Evolutionary conservation across 345 rosid genomes (phyloP), one percentile per base, ranked within the genome.

Genomic region (Aquilaria yunnanensis): DNA sequence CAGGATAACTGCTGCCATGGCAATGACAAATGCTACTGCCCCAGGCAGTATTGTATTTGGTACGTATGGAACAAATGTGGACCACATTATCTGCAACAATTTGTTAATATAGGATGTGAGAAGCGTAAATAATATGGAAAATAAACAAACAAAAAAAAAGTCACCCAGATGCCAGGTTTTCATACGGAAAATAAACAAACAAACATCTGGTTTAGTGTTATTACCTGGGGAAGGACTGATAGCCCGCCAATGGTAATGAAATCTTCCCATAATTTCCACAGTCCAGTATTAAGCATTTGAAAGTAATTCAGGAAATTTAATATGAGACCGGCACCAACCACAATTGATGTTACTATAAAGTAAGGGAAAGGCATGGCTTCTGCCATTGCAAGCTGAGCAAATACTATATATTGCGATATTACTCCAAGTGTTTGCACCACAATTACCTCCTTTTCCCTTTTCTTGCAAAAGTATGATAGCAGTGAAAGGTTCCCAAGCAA

Each of bases 241-340:
- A 89, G 70, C 34, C 97, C 98, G 62, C 87, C 88, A 32, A 89
- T 63, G 51, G 98, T 87, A 33, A 71, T 83, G 75, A 92, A 80
- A 71, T 92, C 98, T 67, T 89, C 93, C 98, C 98, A 92, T 9
- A 85, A 67, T 57, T 55, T 70, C 96, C 98, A 92, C 14, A 92
- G n/a, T 31, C 64, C 57, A 10, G 72, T 30, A 63, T 66, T 81
- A 51, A 92, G 81, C 80, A 72, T 72, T 51, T 70, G 78, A 51
- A 79, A 80, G 67, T 83, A 92, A 64, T 76, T 70, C 63, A 80
- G 62, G 73, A 73, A 77, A 72, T 85, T 89, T 29, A 85, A 56
- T 16, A 81, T 50, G 29, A 92, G 73, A 72, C 96, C 98, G 5
- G 74, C 14, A 1, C 59, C 81, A 13, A 89, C 77, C 70, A 92